A percentile compares a stretch with the other conserved stretches of the same genome.
These are phyloP conservation scores for Selaginella tamariscina DNA, from an alignment of 75 land plant genomes.

Conservation along the genomic window DNA sequence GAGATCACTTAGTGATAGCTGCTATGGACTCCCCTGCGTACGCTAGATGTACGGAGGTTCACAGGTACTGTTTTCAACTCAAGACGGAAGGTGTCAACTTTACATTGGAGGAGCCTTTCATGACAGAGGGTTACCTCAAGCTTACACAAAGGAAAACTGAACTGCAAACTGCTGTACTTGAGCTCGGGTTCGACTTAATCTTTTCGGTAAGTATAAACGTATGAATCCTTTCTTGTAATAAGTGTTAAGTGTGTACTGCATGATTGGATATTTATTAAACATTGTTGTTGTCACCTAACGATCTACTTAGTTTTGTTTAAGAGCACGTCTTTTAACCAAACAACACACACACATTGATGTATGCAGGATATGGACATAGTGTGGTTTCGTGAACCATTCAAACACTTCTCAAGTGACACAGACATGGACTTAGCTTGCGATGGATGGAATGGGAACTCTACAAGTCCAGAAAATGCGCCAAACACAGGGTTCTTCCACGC, in stretches of 20 bases:
- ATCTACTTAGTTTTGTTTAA: background rate
- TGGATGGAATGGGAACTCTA: background rate
- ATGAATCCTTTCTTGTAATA: background rate
- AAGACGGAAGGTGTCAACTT: slow-evolving; percentile 1
- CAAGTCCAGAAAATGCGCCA: background rate
- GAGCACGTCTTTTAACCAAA: background rate
- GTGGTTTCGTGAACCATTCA: background rate
- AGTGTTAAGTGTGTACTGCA: background rate
- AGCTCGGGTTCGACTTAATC: slow-evolving; percentile 2
- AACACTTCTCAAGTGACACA: background rate
- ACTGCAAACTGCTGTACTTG: background rate
- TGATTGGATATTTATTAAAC: background rate
- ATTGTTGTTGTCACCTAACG: background rate
- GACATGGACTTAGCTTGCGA: slow-evolving; percentile 3
- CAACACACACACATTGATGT: background rate
- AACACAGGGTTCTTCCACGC: background rate
- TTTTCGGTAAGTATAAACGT: background rate
- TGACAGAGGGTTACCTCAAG: slow-evolving; percentile 5
- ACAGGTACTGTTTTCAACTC: slow-evolving; percentile 1
- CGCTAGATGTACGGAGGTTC: slow-evolving; percentile 34
- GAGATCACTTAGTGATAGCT: slow-evolving; percentile 46
- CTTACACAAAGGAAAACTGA: background rate
- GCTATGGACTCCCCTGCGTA: slow-evolving; percentile 51
- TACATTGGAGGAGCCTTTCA: background rate
- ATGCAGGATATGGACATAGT: background rate